Evolutionary conservation across 2,329 filamentous ascomycete genomes (phyloP).

Genomic region (Cytospora leucostoma): DNA sequence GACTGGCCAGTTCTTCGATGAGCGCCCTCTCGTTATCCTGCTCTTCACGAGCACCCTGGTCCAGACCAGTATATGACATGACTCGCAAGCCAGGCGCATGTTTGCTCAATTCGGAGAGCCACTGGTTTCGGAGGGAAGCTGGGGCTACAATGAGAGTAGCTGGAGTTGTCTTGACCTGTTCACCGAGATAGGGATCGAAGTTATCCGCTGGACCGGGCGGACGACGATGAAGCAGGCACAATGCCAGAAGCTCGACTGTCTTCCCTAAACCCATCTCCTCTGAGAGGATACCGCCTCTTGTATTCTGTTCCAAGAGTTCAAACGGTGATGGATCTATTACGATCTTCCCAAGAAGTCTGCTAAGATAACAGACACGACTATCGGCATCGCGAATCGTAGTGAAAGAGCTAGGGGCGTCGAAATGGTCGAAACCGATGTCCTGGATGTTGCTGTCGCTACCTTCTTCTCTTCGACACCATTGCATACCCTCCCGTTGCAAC

Average conservation of each 20-base stretch:
- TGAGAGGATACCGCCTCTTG: conserved; percentile 67
- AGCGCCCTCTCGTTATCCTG: conserved; percentile 43
- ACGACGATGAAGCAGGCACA: conserved; percentile 66
- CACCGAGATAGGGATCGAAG: conserved; percentile 43
- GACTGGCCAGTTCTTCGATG: conserved; percentile 47
- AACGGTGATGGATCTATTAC: conserved; percentile 52
- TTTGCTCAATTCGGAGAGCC: conserved; percentile 59
- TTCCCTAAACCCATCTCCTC: conserved; percentile 87
- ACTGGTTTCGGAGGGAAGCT: conserved; percentile 58
- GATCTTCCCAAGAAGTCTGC: conserved; percentile 63
- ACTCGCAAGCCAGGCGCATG: conserved; percentile 61
- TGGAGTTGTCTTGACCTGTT: conserved; percentile 49
- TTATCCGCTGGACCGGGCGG: conserved; percentile 28
- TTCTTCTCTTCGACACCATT: conserved; percentile 41
- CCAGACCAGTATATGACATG: conserved; percentile 57
- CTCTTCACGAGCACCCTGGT: conserved; percentile 37
- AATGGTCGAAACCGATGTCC: conserved; percentile 29
- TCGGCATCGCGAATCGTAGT: conserved; percentile 45
- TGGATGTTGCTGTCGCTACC: conserved; percentile 32
- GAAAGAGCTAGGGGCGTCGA: conserved; percentile 47
- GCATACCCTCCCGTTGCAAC: conserved; percentile 63
- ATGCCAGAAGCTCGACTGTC: conserved; percentile 72
- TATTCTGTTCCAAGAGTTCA: conserved; percentile 40
- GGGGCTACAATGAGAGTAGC: conserved; percentile 66
- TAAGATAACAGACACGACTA: conserved; percentile 45